Percentiles rank a stretch among this genome's conserved stretches.
Conservation (phyloP, 352 stramenopile species). For the Phytophthora chlamydospora region DNA sequence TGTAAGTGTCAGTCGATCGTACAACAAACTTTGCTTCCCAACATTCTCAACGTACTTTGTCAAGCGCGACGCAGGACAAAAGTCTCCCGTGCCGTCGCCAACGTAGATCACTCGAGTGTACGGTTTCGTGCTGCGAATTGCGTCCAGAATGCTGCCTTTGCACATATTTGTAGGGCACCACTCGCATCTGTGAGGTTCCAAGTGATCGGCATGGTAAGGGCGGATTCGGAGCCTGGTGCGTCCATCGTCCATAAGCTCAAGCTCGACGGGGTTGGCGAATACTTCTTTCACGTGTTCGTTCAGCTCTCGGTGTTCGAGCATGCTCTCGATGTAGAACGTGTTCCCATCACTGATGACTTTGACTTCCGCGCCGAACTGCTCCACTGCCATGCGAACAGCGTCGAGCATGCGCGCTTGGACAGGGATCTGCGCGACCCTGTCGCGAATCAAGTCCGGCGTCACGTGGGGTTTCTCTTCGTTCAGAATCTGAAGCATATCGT, state of each 20-base stretch:
- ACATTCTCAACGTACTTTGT: slow-evolving; percentile 42
- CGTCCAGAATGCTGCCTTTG: slow-evolving; percentile 76
- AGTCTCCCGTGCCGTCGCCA: slow-evolving; percentile 72
- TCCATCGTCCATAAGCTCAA: slow-evolving; percentile 26
- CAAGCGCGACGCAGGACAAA: slow-evolving; percentile 56
- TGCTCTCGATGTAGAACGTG: slow-evolving; percentile 78
- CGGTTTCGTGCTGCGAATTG: slow-evolving; percentile 36
- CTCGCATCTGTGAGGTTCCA: slow-evolving; percentile 52
- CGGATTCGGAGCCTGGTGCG: slow-evolving; percentile 48
- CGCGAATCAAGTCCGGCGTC: slow-evolving; percentile 40
- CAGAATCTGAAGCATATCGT: slow-evolving; percentile 59
- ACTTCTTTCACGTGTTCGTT: slow-evolving; percentile 43
- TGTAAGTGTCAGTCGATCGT: neutral
- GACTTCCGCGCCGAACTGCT: slow-evolving; percentile 47
- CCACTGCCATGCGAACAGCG: slow-evolving; percentile 53
- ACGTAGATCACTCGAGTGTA: slow-evolving; percentile 73
- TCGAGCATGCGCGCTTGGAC: slow-evolving; percentile 71
- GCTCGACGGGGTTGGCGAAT: slow-evolving; percentile 54
- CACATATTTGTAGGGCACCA: slow-evolving; percentile 82
- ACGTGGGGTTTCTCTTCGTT: slow-evolving; percentile 42
- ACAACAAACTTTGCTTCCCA: neutral
- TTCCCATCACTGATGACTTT: slow-evolving; percentile 80
- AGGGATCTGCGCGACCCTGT: slow-evolving; percentile 52
- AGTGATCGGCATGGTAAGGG: slow-evolving; percentile 54
- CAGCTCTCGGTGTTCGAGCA: slow-evolving; percentile 53